Evolutionary conservation across 2,329 filamentous ascomycete genomes (phyloP).

Genomic region (Aureobasidium sp.): DNA sequence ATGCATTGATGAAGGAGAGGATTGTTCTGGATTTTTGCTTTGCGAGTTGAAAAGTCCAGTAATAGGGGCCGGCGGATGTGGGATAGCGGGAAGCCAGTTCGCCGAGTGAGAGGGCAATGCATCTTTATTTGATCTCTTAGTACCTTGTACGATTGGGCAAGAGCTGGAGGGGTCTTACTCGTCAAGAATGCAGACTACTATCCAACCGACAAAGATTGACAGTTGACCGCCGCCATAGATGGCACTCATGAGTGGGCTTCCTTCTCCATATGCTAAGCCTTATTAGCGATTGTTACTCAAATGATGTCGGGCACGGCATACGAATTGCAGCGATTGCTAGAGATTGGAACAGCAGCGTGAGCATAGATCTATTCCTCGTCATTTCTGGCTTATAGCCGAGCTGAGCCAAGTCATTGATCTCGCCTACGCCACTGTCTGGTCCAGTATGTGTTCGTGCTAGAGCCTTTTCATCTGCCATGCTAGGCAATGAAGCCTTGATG

Average conservation of each 20-base stretch:
- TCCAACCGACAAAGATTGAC: slow-evolving; percentile 66
- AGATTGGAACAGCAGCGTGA: slow-evolving; percentile 55
- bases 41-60: slow-evolving; percentile 66
- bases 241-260: slow-evolving; percentile 32
- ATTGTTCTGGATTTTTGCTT: slow-evolving; percentile 41
- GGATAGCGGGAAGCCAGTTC: slow-evolving; percentile 70
- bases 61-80: slow-evolving; percentile 71
- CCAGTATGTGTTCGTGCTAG: neutral
- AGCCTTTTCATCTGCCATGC: slow-evolving; percentile 3
- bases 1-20: slow-evolving; percentile 64
- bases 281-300: neutral
- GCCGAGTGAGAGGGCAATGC: slow-evolving; percentile 61
- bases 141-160: neutral
- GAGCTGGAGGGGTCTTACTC: slow-evolving; percentile 34
- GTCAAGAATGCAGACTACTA: slow-evolving; percentile 59
- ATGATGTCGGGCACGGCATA: neutral
- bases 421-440: slow-evolving; percentile 3
- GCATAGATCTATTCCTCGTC: slow-evolving; percentile 51
- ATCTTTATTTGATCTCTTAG: neutral
- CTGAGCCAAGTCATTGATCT: slow-evolving; percentile 10
- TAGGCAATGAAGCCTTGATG: neutral
- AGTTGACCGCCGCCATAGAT: slow-evolving; percentile 60
- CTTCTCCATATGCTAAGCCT: slow-evolving; percentile 16
- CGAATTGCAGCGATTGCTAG: slow-evolving; percentile 55
- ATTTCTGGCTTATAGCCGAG: slow-evolving; percentile 52